These are phyloP conservation scores for Curvularia sp. DNA, from an alignment of 2,329 filamentous ascomycete species.

Conservation along the genomic window DNA sequence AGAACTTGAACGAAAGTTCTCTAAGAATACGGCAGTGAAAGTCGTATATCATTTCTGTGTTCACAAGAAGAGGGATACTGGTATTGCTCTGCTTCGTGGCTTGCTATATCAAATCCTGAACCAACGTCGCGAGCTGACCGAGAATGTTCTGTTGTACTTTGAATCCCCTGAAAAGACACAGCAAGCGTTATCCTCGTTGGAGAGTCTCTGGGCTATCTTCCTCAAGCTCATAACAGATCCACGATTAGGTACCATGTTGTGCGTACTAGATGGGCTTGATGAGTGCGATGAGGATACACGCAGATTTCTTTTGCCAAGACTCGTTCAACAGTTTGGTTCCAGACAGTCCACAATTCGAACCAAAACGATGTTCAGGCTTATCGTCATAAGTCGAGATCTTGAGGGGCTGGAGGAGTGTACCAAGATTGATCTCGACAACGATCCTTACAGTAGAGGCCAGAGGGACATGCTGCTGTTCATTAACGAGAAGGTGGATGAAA, in stretches of 20 bases:
- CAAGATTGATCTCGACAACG: not conserved
- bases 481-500: not conserved
- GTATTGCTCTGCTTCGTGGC: not conserved
- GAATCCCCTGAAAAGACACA: not conserved
- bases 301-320: not conserved
- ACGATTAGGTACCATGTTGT: not conserved
- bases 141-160: not conserved
- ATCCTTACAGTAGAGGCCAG: not conserved
- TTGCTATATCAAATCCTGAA: not conserved
- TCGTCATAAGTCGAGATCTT: not conserved
- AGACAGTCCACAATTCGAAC: not conserved
- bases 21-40: not conserved
- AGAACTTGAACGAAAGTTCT: not conserved
- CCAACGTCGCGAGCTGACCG: not conserved
- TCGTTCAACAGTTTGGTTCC: not conserved
- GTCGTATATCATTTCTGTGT: not conserved
- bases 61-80: not conserved
- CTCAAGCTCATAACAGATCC: not conserved
- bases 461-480: not conserved
- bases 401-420: not conserved
- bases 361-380: not conserved
- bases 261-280: not conserved
- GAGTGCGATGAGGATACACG: not conserved
- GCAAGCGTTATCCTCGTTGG: not conserved
- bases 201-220: not conserved